phyloP scores from a whole-genome alignment of 306 rosid species.

The Heteromeles arbutifolia region DNA sequence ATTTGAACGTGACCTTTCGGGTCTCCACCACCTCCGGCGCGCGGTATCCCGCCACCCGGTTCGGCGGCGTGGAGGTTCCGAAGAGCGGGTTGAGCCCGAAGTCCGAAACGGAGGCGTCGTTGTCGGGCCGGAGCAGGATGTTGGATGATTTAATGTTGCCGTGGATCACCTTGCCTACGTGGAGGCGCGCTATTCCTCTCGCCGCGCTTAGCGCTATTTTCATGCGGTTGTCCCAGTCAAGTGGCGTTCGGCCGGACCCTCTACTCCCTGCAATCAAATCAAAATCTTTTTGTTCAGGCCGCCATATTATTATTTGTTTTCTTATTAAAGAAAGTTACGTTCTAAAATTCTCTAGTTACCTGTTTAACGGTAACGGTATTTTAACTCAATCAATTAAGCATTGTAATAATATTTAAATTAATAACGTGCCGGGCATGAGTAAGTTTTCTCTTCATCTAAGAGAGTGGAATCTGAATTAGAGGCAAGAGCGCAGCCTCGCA shows the following conservation, averaged over 20 bases:
- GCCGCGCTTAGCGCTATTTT: conserved; percentile 66
- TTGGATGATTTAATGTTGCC: conserved; percentile 92
- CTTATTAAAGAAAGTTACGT: no score
- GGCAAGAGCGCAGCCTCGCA: background rate
- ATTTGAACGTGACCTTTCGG: conserved; percentile 69
- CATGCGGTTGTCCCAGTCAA: conserved; percentile 92
- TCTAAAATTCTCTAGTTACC: no score
- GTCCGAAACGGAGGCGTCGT: conserved; percentile 69
- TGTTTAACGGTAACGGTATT: no score
- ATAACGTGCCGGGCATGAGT: no score
- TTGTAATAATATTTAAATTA: no score
- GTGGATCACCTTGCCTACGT: conserved; percentile 76
- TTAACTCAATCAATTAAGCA: no score
- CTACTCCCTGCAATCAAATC: conserved; percentile 60
- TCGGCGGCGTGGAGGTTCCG: conserved; percentile 58
- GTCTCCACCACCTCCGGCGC: conserved; percentile 83
- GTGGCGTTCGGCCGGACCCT: conserved; percentile 90
- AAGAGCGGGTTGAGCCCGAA: conserved; percentile 71
- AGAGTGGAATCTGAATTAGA: background rate
- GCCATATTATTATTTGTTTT: background rate
- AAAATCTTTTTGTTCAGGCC: background rate
- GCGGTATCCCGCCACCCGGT: conserved; percentile 80
- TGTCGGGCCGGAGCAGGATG: conserved; percentile 64
- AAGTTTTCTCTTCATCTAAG: background rate
- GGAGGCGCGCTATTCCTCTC: conserved; percentile 73